Evolutionary conservation across 345 rosid genomes (phyloP).

Genomic region (Hypericum perforatum): DNA sequence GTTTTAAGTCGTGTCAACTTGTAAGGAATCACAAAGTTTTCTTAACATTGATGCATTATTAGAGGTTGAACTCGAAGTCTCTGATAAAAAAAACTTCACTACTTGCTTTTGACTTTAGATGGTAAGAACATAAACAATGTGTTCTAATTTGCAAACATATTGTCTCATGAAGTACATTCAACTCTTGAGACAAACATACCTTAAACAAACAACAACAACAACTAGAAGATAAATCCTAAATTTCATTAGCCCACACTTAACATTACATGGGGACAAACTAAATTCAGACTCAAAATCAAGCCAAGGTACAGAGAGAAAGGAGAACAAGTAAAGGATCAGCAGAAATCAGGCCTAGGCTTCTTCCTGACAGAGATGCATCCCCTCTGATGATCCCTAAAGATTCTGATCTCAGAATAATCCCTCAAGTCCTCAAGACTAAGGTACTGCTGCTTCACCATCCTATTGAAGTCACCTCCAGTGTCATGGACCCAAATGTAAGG

Average conservation of each 20-base stretch:
- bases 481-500: conserved; percentile 88
- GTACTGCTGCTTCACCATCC: conserved; percentile 88
- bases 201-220: background rate
- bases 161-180: too few species aligned
- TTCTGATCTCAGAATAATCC: conserved; percentile 70
- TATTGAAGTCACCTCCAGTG: conserved; percentile 52
- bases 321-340: background rate
- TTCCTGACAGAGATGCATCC: conserved; percentile 69
- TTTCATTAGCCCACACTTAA: background rate
- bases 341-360: conserved; percentile 45
- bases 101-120: too few species aligned
- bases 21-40: too few species aligned
- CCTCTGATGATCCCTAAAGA: conserved; percentile 54
- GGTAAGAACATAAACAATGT: too few species aligned
- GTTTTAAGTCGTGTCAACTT: too few species aligned
- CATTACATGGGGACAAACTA: too few species aligned
- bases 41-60: too few species aligned
- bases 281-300: conserved; percentile 28
- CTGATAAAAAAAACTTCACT: too few species aligned
- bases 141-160: too few species aligned
- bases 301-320: background rate
- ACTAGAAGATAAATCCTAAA: background rate
- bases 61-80: too few species aligned
- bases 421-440: conserved; percentile 74
- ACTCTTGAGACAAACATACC: conserved; percentile 1